Conservation (phyloP, 2,329 filamentous ascomycete species). For the Talaromyces amestolkiae region DNA sequence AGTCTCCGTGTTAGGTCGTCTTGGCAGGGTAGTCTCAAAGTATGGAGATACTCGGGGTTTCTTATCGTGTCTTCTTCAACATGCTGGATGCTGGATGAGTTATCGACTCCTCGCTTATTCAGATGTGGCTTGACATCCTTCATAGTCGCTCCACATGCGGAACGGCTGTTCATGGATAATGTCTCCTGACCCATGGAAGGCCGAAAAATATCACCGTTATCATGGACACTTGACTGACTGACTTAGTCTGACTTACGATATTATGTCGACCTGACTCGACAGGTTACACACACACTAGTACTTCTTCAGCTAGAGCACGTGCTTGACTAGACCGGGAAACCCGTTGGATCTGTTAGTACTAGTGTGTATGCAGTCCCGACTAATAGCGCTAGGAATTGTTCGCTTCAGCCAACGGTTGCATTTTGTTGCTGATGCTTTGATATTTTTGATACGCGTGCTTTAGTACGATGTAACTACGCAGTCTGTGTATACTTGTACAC, state of each 20-base stretch:
- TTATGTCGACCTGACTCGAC: neutral
- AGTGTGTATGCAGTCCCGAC: neutral
- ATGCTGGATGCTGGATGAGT: neutral
- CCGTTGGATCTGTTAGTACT: neutral
- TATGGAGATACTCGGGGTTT: neutral
- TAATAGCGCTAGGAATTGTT: neutral
- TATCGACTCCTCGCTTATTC: neutral
- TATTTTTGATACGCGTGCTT: neutral
- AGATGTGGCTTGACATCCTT: neutral
- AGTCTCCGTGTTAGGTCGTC: neutral
- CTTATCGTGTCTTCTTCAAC: neutral
- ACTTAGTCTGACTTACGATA: too few relatives aligned
- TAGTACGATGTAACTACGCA: neutral
- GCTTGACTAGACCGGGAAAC: neutral
- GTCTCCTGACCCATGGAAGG: neutral
- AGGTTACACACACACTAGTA: neutral
- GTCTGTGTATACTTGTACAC: neutral
- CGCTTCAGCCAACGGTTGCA: neutral
- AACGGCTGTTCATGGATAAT: neutral
- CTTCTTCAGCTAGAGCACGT: neutral
- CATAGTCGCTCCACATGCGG: neutral
- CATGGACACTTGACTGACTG: too few relatives aligned
- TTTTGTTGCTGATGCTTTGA: neutral
- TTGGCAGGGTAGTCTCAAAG: neutral
- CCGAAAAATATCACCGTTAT: neutral